Evolutionary conservation across 768 basidiomycete species (phyloP), one percentile per base, ranked within the genome.

Genomic region (Rhizopogon salebrosus): DNA sequence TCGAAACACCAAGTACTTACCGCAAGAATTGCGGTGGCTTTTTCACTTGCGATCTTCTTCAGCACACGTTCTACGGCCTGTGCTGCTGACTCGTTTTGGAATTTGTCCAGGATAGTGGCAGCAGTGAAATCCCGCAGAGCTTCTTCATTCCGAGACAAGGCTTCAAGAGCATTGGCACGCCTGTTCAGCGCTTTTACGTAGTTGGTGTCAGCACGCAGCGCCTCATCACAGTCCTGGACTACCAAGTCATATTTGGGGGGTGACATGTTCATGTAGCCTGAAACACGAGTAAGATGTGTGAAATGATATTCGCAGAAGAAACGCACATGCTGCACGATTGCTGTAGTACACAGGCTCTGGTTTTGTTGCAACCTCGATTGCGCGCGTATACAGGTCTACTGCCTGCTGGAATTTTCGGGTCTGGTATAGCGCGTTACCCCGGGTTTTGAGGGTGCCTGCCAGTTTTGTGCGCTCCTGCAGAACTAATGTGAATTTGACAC

Each of bases 121-220:
- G 95, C 92, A 0, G 95, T 98, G 75, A 85, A 98, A 69, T 99
- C 95, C 62, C 90, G 78, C 35, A 97, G 63, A 29, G 95, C 79
- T 43, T 93, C 89, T 56, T 91, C 82, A 41, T 78, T 81, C 35
- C 83, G 75, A 18, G 80, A 81, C 22, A 98, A 77, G 7, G 79
- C 78, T 62, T 98, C 95, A 24, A 89, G 72, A 3, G 95, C 95
- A 34, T 79, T 82, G 7, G 88, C 97, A 27, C 97, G 83, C 60
- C 97, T 80, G 72, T 94, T 94, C 48, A 98, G 75, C 1, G 91
- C 89, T 64, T 92, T 98, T 67, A 97, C 80, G 67, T 99, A 98
- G 57, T 72, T 80, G 9, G 75, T 70, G 67, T 99, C 94, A 40
- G 95, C 79, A 42, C 80, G 80, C 31, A 99, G 79, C 0, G 97